Percentiles rank a stretch among this genome's conserved stretches.
phyloP scores from a whole-genome alignment of 2,329 filamentous ascomycete genomes.

The Fusarium keratoplasticum region DNA sequence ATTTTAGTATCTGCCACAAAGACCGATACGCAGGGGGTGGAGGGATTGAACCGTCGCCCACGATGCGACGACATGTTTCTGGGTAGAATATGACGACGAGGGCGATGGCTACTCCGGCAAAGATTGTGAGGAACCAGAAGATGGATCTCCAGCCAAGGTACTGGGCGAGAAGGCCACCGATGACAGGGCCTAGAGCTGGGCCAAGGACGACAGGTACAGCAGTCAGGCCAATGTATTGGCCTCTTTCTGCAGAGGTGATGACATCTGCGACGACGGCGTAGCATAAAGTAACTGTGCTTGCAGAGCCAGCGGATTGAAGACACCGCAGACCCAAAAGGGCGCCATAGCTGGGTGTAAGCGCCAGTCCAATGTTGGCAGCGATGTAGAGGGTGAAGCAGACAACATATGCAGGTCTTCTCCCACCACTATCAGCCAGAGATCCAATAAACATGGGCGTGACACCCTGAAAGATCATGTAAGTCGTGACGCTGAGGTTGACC shows the following conservation, averaged over 20 bases:
- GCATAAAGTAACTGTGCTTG: slow-evolving; percentile 68
- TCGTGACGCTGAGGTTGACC: slow-evolving; percentile 65
- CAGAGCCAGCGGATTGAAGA: slow-evolving; percentile 69
- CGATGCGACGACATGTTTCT: slow-evolving; percentile 61
- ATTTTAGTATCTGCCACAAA: slow-evolving; percentile 46
- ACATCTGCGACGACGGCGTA: slow-evolving; percentile 73
- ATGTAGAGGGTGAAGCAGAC: slow-evolving; percentile 65
- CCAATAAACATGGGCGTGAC: slow-evolving; percentile 68
- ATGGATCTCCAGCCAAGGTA: slow-evolving; percentile 70
- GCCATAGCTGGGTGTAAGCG: slow-evolving; percentile 60
- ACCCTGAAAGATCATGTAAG: slow-evolving; percentile 71
- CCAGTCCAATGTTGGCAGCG: slow-evolving; percentile 65
- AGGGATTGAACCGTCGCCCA: slow-evolving; percentile 63
- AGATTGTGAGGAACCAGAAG: slow-evolving; percentile 72
- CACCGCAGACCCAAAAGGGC: slow-evolving; percentile 65
- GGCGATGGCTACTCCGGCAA: slow-evolving; percentile 53
- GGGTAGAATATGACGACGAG: slow-evolving; percentile 63
- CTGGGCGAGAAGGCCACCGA: slow-evolving; percentile 68
- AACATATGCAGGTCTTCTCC: slow-evolving; percentile 66
- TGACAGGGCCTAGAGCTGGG: slow-evolving; percentile 63
- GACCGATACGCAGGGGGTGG: slow-evolving; percentile 54
- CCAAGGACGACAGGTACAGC: slow-evolving; percentile 61
- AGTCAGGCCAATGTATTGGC: slow-evolving; percentile 67
- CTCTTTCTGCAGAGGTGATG: slow-evolving; percentile 70
- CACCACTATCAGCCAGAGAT: slow-evolving; percentile 65